Conservation (phyloP, 192 early-diverging fungal species). For the Chytriomyces hyalinus region DNA sequence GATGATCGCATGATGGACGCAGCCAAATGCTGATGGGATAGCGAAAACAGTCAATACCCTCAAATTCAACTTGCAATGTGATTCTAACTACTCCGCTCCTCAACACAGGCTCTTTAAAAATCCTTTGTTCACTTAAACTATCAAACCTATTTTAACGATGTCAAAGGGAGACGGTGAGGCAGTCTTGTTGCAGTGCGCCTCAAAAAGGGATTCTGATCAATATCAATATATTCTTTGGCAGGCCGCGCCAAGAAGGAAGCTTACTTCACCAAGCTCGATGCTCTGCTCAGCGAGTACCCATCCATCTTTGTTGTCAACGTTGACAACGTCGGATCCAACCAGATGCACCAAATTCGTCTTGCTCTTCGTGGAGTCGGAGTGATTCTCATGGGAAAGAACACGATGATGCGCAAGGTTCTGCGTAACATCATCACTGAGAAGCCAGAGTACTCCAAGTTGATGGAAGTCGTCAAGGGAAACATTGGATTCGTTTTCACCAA, state of each 20-base stretch:
- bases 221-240: conserved; percentile 2
- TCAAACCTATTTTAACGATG: conserved; percentile 65
- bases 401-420: conserved; percentile 90
- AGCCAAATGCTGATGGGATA: too few species aligned
- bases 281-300: conserved; percentile 85
- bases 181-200: background rate
- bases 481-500: conserved; percentile 99
- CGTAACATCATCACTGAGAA: conserved; percentile 66
- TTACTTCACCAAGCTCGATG: conserved; percentile 94
- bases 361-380: conserved; percentile 87
- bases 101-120: conserved; percentile 46
- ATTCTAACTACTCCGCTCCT: too few species aligned
- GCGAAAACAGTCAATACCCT: too few species aligned
- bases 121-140: conserved; percentile 42
- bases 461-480: conserved; percentile 91
- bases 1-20: too few species aligned
- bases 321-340: conserved; percentile 99
- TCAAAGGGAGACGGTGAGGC: conserved; percentile 90
- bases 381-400: conserved; percentile 99
- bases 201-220: background rate
- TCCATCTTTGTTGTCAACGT: conserved; percentile 99
- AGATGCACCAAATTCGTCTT: conserved; percentile 95
- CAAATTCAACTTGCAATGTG: too few species aligned
- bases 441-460: conserved; percentile 84
- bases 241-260: conserved; percentile 88